Evolutionary conservation across 169 alveolate genomes (phyloP), one percentile per base, ranked within the genome.

Genomic region (Cryptosporidium sp.): DNA sequence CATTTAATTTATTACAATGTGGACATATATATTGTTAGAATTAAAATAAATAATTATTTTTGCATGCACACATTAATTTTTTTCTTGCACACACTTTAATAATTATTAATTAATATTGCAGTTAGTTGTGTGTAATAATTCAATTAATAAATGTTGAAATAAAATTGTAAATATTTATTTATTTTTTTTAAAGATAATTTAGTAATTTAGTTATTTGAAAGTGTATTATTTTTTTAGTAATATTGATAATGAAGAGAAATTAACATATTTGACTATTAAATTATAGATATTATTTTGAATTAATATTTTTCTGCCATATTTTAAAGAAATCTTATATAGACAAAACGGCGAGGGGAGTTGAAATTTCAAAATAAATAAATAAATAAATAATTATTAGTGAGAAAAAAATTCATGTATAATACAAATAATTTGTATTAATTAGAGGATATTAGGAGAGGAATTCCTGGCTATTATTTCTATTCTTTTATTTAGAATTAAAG

Each of bases 291-390:
- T n/a, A 3, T 23, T 26, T 26, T 2, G 4, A 23, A 56, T 10
- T 21, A 21, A 56, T 26, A 7, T 56, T n/a, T 56, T 5, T 23
- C 67, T 56, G 67, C 67, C 67, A 65, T 33, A 65, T 65, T 33
- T 5, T 7, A 48, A 14, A 48, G 56, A 48, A 65, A 65, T 33
- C 51, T 37, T 37, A 31, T 21, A 39, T 44, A 72, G 85, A 72
- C 85, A 72, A 31, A 52, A 72, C 85, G 85, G n/a, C 21, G 85
- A 72, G 85, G 85, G 85, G 85, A 69, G 18, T n/a, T 65, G 29
- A 62, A 37, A 2, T 23, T 70, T 4, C 10, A 39, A 42, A 33
- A 12, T 26, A 65, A 16, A 26, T 56, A 56, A 0, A 56, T 3
- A 5, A 56, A 56, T 56, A 56, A 12, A 21, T 26, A 21, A n/a